Conservation (phyloP, 1,139 yeast species). For the Candida sp. region DNA sequence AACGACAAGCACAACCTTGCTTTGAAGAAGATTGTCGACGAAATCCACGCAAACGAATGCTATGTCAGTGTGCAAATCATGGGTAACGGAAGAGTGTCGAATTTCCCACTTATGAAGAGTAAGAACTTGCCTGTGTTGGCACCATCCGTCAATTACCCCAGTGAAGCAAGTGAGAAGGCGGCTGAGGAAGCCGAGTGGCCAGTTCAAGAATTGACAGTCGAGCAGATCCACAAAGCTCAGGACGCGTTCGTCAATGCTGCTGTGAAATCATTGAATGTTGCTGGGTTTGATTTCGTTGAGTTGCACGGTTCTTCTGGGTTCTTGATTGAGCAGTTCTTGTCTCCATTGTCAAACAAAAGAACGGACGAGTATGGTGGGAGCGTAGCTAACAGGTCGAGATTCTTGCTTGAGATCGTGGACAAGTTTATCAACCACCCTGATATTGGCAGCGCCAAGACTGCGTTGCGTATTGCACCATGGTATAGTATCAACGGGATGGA, state of each 20-base stretch:
- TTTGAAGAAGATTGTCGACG: neutral
- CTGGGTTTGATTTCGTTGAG: neutral
- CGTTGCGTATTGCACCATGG: slow-evolving; percentile 17
- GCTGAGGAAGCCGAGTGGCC: neutral
- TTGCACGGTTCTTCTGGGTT: neutral
- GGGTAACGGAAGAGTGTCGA: neutral
- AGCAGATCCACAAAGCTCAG: neutral
- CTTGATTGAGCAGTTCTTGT: neutral
- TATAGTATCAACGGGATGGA: too few species aligned
- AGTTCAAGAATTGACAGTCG: neutral
- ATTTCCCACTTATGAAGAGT: neutral
- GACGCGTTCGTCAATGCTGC: neutral
- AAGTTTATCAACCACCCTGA: slow-evolving; percentile 19
- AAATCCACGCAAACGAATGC: neutral
- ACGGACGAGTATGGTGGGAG: neutral
- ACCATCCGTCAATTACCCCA: neutral
- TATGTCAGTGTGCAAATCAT: neutral
- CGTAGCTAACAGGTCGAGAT: neutral
- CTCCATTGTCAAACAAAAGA: neutral
- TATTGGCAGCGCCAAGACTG: neutral
- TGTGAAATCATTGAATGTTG: neutral
- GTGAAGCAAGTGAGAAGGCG: neutral
- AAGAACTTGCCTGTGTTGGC: neutral
- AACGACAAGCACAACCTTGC: neutral
- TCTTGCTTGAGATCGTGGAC: neutral